phyloP scores from a whole-genome alignment of 306 rosid species.

The Bauhinia variegata region DNA sequence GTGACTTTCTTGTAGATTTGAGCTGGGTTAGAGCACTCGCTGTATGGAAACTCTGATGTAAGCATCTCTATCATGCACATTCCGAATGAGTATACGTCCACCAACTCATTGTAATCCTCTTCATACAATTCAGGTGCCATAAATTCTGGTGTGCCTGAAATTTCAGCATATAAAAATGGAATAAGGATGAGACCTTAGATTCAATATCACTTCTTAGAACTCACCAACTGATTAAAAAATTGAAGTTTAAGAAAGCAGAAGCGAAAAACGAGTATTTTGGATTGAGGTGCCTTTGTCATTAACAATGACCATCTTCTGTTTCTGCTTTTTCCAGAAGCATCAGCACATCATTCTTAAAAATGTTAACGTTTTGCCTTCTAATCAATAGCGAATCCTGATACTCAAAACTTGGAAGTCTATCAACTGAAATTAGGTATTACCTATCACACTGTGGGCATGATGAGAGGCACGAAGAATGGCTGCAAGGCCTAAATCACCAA shows the following conservation, averaged over 20 bases:
- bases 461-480: conserved; percentile 69
- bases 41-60: conserved; percentile 81
- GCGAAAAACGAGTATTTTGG: too few relatives aligned
- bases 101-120: conserved; percentile 79
- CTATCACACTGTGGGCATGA: conserved; percentile 88
- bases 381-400: too few relatives aligned
- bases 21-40: conserved; percentile 89
- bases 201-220: background rate
- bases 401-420: too few relatives aligned
- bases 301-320: too few relatives aligned
- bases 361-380: too few relatives aligned
- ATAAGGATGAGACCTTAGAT: background rate
- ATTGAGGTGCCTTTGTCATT: too few relatives aligned
- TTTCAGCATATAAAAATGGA: background rate
- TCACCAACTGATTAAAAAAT: too few relatives aligned
- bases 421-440: too few relatives aligned
- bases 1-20: conserved; percentile 97
- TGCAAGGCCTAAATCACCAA: conserved; percentile 93
- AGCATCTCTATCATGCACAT: conserved; percentile 94
- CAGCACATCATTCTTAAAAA: too few relatives aligned
- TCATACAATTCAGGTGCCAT: conserved; percentile 99
- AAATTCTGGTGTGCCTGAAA: conserved; percentile 87
- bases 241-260: too few relatives aligned
- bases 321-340: too few relatives aligned
- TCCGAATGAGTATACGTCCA: conserved; percentile 85